Percentiles rank a stretch among this genome's conserved stretches.
Evolutionary conservation across 225 moss, liverwort and hornwort species (phyloP).

Genomic region (Sphagnum tenellum): DNA sequence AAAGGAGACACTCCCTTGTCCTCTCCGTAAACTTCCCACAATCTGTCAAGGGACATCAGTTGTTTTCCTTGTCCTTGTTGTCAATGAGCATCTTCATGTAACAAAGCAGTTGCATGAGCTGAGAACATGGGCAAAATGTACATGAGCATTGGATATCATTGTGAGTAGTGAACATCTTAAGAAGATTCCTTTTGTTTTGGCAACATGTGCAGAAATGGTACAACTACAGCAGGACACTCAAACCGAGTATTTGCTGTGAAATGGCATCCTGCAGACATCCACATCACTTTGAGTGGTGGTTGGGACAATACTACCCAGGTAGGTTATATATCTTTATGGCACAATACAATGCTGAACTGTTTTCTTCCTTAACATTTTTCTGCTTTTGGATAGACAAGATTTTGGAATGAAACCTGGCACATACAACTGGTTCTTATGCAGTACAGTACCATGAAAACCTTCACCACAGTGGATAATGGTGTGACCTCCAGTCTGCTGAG

Average conservation of each 20-base stretch:
- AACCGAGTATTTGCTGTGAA: conserved; percentile 76
- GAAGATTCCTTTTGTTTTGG: not conserved
- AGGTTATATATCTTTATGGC: not conserved
- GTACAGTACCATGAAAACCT: not conserved
- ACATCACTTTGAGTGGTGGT: conserved; percentile 61
- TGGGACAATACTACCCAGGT: conserved; percentile 81
- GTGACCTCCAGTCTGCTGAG: not conserved
- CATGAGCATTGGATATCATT: no score
- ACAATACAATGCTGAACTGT: not conserved
- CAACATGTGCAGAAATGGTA: conserved; percentile 45
- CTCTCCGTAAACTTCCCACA: not conserved
- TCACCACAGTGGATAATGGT: not conserved
- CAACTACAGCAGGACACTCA: conserved; percentile 56
- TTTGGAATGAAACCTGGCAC: not conserved
- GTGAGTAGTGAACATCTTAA: no score
- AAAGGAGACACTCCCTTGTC: not conserved
- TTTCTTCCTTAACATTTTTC: not conserved
- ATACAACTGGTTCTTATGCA: not conserved
- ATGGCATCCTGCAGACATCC: conserved; percentile 60
- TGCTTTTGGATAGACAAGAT: not conserved
- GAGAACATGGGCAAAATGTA: no score
- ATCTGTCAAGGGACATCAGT: not conserved
- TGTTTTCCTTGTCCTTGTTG: no score
- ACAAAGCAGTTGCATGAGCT: no score
- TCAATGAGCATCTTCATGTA: no score